These are phyloP conservation scores for Linanthus parryae DNA, from an alignment of 148 eudicot genomes.

Conservation along the genomic window DNA sequence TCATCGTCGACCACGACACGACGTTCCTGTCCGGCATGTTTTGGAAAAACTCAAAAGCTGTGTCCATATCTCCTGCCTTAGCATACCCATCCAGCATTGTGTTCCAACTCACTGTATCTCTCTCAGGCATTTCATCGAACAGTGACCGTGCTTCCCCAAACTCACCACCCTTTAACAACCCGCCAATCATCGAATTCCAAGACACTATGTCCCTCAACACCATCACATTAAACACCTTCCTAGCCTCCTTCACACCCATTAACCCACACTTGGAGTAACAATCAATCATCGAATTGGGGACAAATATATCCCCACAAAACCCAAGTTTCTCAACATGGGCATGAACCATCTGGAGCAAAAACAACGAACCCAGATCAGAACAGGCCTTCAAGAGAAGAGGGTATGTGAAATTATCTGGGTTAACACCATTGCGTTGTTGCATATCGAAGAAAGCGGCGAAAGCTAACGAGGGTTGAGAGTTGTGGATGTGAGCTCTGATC, in stretches of 20 bases:
- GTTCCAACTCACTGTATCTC: slow-evolving; percentile 83
- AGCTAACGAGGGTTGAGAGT: slow-evolving; percentile 34
- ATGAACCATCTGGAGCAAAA: slow-evolving; percentile 57
- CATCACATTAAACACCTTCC: slow-evolving; percentile 56
- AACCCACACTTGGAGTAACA: slow-evolving; percentile 65
- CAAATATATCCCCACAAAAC: slow-evolving; percentile 50
- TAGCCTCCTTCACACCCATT: slow-evolving; percentile 45
- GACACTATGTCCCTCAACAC: slow-evolving; percentile 56
- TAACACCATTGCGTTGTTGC: slow-evolving; percentile 35
- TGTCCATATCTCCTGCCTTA: slow-evolving; percentile 51
- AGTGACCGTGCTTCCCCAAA: slow-evolving; percentile 45
- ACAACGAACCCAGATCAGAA: slow-evolving; percentile 26
- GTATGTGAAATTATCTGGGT: slow-evolving; percentile 70
- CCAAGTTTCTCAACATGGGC: slow-evolving; percentile 56
- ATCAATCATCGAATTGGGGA: slow-evolving; percentile 82
- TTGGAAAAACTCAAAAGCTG: slow-evolving; percentile 53
- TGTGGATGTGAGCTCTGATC: slow-evolving; percentile 48
- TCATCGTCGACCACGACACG: slow-evolving; percentile 88
- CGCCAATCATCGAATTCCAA: slow-evolving; percentile 76
- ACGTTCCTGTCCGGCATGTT: slow-evolving; percentile 61
- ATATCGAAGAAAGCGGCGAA: slow-evolving; percentile 40
- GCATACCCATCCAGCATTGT: slow-evolving; percentile 69
- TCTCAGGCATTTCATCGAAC: slow-evolving; percentile 89
- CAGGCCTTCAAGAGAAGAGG: slow-evolving; percentile 54
- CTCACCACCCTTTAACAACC: slow-evolving; percentile 50